phyloP scores from a whole-genome alignment of 1,284 basidiomycete species.

The Malassezia dermatis region DNA sequence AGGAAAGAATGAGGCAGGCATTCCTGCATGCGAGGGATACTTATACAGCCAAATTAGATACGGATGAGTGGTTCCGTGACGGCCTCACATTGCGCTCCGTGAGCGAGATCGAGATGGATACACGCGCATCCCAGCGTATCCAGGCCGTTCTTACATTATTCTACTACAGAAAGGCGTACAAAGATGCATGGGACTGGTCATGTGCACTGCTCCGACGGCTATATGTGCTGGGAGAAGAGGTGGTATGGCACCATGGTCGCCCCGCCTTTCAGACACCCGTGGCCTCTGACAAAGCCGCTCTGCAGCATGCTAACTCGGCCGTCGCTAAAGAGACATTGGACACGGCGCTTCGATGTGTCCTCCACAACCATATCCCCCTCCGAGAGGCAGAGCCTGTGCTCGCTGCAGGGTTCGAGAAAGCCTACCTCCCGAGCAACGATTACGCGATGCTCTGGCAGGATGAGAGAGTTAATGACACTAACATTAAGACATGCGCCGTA shows the following conservation, averaged over 20 bases:
- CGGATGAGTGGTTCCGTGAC: slow-evolving; percentile 13
- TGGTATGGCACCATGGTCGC: background rate
- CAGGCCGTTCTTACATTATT: slow-evolving; percentile 2
- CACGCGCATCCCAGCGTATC: slow-evolving; percentile 1
- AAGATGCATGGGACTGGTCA: slow-evolving; percentile 5
- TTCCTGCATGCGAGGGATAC: slow-evolving; percentile 5
- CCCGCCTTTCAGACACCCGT: background rate
- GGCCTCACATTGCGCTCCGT: background rate
- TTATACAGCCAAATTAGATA: slow-evolving; percentile 12
- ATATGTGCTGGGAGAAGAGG: background rate
- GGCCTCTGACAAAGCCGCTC: background rate
- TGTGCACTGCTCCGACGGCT: slow-evolving; percentile 1
- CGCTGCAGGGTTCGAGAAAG: slow-evolving; percentile 2
- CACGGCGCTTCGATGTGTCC: slow-evolving; percentile 6
- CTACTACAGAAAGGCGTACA: slow-evolving; percentile 1
- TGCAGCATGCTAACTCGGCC: background rate
- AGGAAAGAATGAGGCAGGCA: background rate
- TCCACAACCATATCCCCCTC: background rate
- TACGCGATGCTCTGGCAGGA: background rate
- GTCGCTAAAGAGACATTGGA: slow-evolving; percentile 10
- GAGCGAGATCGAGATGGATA: background rate
- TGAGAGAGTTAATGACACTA: background rate
- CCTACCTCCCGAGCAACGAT: background rate
- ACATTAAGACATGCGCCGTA: background rate
- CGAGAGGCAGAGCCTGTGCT: background rate